A percentile compares a stretch with the other conserved stretches of the same genome.
Conservation (phyloP, 2,329 filamentous ascomycete genomes). For the Microcyclospora tardicrescens region DNA sequence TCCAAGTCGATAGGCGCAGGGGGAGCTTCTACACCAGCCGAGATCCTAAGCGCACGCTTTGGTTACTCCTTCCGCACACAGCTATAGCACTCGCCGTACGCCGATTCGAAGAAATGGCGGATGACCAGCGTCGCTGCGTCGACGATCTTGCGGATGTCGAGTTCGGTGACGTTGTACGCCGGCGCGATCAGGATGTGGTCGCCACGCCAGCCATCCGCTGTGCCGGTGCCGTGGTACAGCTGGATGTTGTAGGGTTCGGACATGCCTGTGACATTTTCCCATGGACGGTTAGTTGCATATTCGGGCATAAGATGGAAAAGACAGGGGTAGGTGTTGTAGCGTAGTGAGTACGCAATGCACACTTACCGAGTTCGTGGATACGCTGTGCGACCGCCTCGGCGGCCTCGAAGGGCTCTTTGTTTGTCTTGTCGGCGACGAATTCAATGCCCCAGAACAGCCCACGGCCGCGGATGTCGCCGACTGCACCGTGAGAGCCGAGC, state of each 20-base stretch:
- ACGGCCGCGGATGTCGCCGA: slow-evolving; percentile 48
- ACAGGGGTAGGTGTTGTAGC: too few relatives aligned
- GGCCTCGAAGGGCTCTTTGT: slow-evolving; percentile 41
- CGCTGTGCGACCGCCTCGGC: slow-evolving; percentile 32
- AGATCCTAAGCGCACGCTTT: too few relatives aligned
- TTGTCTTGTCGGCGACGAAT: slow-evolving; percentile 43
- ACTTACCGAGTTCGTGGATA: slow-evolving; percentile 39
- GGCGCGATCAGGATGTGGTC: slow-evolving; percentile 61
- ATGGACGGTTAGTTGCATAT: too few relatives aligned
- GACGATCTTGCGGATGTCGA: slow-evolving; percentile 45
- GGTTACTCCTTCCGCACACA: too few relatives aligned
- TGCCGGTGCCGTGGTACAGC: slow-evolving; percentile 52
- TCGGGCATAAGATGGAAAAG: too few relatives aligned
- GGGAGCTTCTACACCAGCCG: too few relatives aligned
- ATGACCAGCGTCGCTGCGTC: slow-evolving; percentile 35
- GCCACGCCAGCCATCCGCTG: slow-evolving; percentile 44
- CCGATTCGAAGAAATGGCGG: too few relatives aligned
- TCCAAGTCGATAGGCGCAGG: too few relatives aligned
- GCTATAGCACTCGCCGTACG: too few relatives aligned
- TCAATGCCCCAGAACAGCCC: slow-evolving; percentile 49
- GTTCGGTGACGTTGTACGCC: slow-evolving; percentile 48
- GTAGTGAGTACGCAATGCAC: neutral
- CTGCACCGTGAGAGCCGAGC: slow-evolving; percentile 35
- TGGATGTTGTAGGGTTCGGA: slow-evolving; percentile 38
- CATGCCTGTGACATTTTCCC: slow-evolving; percentile 21